Base-by-base conservation (phyloP, 1,284 basidiomycete genomes). In the Apiotrichum laibachii region DNA sequence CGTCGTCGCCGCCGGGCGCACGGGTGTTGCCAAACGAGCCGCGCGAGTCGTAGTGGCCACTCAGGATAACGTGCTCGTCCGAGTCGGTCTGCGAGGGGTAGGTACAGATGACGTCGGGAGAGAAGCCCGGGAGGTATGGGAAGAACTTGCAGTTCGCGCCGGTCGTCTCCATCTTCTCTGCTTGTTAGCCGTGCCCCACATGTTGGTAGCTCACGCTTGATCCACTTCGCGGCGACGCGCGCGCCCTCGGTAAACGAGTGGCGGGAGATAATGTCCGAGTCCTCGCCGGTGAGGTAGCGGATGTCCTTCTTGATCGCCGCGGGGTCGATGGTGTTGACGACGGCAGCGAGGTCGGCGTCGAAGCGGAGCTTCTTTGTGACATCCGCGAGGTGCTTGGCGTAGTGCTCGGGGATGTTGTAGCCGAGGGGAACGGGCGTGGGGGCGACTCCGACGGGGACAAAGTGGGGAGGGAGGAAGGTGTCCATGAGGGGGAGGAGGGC, bases 21-120 rank as follows among this genome's bases (percentile, higher is more conserved):
- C 86, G 83, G 10, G 82, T 81, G 59, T 79, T 85, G 13, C 91
- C 91, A 73, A 91, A 93, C 2, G 87, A 87, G 13, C 91, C 91
- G 37, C 91, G 85, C 51, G 87, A 89, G 72, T 93, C 90, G 72
- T 91, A 92, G 75, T 92, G 90, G 2, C 85, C 89, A 57, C 87
- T 87, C 51, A 92, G 79, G 50, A 93, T 81, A 31, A 79, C 84
- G 18, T 61, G 63, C 40, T 76, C 72, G 26, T 66, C 65, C 15
- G 70, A 40, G 81, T 87, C 63, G 82, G 79, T 46, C 6, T 58
- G 49, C 21, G 72, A 66, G 10, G 73, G 72, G 61, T 74, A 78
- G 33, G 68, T 65, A 68, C 91, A 93, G 60, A 93, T 81, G 45
- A 94, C 85, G 70, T 92, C 90, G 12, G 91, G 90, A 9, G 88